Conservation (phyloP, 2,329 filamentous ascomycete species). For the Hymenoscyphus albidus region DNA sequence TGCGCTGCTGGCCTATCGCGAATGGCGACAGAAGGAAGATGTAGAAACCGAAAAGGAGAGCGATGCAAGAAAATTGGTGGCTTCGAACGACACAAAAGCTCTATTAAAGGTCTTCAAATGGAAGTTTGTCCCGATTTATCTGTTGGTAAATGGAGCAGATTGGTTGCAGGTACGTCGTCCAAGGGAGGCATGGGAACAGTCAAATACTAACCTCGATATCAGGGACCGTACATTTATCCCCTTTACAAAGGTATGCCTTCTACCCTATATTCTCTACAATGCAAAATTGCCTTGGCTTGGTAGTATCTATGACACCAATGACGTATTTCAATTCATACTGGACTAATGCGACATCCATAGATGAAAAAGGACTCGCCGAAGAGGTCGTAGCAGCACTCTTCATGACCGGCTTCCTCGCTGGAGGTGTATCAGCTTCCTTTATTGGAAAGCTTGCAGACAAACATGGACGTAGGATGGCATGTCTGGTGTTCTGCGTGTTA, state of each 20-base stretch:
- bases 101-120: constrained; percentile 22
- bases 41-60: background rate
- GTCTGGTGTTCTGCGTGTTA: constrained; percentile 49
- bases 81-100: constrained; percentile 10
- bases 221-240: constrained; percentile 31
- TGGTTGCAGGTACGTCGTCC: constrained; percentile 43
- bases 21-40: constrained; percentile 7
- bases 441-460: constrained; percentile 27
- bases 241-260: constrained; percentile 26
- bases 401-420: constrained; percentile 29
- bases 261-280: background rate
- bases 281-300: background rate
- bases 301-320: background rate
- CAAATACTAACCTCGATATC: background rate
- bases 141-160: constrained; percentile 47
- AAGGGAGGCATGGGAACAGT: background rate
- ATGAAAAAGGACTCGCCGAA: constrained; percentile 28
- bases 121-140: constrained; percentile 41
- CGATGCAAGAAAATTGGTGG: constrained; percentile 6
- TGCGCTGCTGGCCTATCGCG: constrained; percentile 10
- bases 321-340: background rate
- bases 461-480: constrained; percentile 43
- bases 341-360: constrained; percentile 1
- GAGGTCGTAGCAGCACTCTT: constrained; percentile 27
- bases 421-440: constrained; percentile 28